Base-by-base conservation (phyloP, 2,329 filamentous ascomycete species). In the Pseudovirgaria hyperparasitica region DNA sequence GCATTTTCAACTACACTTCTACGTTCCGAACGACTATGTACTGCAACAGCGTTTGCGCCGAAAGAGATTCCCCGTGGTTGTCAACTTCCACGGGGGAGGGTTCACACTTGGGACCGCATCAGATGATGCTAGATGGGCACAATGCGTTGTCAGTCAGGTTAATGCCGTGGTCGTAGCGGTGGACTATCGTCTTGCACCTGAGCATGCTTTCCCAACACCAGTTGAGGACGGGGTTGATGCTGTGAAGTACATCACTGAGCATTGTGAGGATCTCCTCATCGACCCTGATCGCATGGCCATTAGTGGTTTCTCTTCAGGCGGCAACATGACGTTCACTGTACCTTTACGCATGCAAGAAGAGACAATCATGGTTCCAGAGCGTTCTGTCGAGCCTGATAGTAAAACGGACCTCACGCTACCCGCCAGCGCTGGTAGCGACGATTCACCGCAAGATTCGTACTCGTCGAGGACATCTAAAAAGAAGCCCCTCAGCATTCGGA, bases 81-180 rank as follows among this genome's bases (percentile, higher is more conserved):
- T 76, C 38, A 75, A 75, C 41, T 74, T 75, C 38, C 72, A 76
- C 35, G 71, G 72, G 10, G 72, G 72, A 22, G 72, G 72, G 2
- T 76, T 76, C 45, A 70, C 66, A 0, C 47, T 76, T 5, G 72
- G 72, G 4, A 60, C 56, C 5, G 62, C 70, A 6, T 66, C 63
- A 10, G 72, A 77, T 41, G 72, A 77, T 49, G 61, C 62, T 23
- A 60, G 70, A 30, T 76, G 71, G 71, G 64, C 65, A 22, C 56
- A 57, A 14, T 59, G 60, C 5, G 65, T 74, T 3, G 56, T 72
- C n/a, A 42, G 65, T 3, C 54, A 72, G 31, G 60, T 67, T 9
- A 58, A 59, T 23, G 70, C 70, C 4, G 63, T 76, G 5, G 63
- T 75, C 12, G 65, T 74, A 30, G 67, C 62, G 32, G 72, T 76